Evolutionary conservation across 495 filamentous ascomycete genomes (phyloP).

Genomic region (Aspergillus ellipticus): DNA sequence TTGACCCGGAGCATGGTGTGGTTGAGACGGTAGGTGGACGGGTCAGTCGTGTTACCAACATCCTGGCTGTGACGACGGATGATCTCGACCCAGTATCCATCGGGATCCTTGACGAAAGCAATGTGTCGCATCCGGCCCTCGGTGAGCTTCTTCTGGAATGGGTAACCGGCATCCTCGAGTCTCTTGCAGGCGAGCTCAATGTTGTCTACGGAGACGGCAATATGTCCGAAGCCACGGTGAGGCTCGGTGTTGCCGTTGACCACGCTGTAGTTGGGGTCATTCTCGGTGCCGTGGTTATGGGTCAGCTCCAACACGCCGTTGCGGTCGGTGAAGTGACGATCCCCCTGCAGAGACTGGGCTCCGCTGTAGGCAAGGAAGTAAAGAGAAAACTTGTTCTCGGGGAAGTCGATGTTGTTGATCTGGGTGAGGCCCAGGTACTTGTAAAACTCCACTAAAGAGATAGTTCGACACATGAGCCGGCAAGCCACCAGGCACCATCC

Average conservation of each 20-base stretch:
- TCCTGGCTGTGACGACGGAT: constrained; percentile 54
- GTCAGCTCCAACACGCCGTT: constrained; percentile 90
- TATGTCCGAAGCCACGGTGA: constrained; percentile 83
- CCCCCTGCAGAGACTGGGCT: constrained; percentile 68
- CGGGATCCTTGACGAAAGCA: constrained; percentile 89
- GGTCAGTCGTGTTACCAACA: constrained; percentile 49
- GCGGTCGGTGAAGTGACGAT: constrained; percentile 76
- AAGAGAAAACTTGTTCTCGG: constrained; percentile 84
- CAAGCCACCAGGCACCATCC: neutral
- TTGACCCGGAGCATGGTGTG: constrained; percentile 94
- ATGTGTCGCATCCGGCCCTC: constrained; percentile 88
- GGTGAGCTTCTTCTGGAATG: constrained; percentile 87
- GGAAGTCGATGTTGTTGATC: constrained; percentile 68
- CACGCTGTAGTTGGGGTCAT: constrained; percentile 74
- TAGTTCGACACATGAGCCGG: neutral
- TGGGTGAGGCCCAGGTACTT: constrained; percentile 86
- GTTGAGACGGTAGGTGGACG: constrained; percentile 53
- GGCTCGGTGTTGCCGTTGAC: constrained; percentile 90
- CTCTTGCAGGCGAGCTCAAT: constrained; percentile 84
- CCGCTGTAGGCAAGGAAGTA: constrained; percentile 58
- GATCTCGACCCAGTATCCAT: constrained; percentile 87
- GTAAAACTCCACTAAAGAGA: constrained; percentile 75
- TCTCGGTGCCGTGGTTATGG: constrained; percentile 95
- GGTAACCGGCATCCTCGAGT: constrained; percentile 83
- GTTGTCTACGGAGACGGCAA: constrained; percentile 84